Percentiles rank a stretch among this genome's conserved stretches.
Conservation (phyloP, 2,329 filamentous ascomycete species). For the Fusarium sp. region DNA sequence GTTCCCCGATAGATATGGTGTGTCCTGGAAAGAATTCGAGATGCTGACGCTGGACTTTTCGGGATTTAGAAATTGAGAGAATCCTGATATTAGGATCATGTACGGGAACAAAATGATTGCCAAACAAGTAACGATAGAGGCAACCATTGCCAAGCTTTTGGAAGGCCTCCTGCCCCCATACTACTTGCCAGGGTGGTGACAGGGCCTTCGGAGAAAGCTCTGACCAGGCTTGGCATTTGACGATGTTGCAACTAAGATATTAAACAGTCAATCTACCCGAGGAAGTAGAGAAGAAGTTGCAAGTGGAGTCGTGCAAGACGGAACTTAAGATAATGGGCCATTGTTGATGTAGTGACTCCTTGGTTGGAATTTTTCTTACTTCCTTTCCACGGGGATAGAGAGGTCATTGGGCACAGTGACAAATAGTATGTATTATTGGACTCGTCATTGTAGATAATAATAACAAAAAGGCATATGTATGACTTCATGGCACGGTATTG, state of each 20-base stretch:
- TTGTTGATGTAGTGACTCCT: not conserved
- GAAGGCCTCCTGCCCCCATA: not conserved
- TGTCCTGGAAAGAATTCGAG: not conserved
- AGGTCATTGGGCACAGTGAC: not conserved
- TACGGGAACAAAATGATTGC: not conserved
- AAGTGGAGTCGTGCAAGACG: not conserved
- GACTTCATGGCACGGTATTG: not conserved
- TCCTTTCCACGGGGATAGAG: not conserved
- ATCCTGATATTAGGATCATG: not conserved
- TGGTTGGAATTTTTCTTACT: not conserved
- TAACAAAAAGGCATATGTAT: too few relatives aligned
- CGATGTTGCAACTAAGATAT: not conserved
- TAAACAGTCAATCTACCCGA: not conserved
- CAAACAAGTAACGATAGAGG: not conserved
- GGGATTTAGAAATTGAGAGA: not conserved
- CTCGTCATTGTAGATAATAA: too few relatives aligned
- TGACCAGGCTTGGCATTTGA: not conserved
- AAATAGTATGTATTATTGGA: not conserved
- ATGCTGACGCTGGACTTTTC: not conserved
- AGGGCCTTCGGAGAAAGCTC: not conserved
- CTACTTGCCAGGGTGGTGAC: not conserved
- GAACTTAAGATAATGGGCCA: not conserved
- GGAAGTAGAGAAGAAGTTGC: not conserved
- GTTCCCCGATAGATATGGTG: not conserved
- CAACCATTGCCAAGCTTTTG: not conserved